A percentile compares a stretch with the other conserved stretches of the same genome.
These are phyloP conservation scores for Noccaea bulbosa DNA, from an alignment of 345 rosid species.

Conservation along the genomic window DNA sequence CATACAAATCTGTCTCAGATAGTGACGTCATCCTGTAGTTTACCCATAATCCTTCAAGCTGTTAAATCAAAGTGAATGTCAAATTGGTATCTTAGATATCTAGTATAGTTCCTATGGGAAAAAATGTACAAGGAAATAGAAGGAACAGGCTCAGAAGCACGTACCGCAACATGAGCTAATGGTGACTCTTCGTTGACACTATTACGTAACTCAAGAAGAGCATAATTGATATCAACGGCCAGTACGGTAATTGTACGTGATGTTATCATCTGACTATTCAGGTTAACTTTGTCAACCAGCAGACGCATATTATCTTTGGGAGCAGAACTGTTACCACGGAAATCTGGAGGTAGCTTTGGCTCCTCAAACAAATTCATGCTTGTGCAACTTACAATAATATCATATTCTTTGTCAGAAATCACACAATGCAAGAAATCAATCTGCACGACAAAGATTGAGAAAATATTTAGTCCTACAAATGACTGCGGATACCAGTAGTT, in stretches of 20 bases:
- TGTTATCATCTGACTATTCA: slow-evolving; percentile 82
- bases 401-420: slow-evolving; percentile 90
- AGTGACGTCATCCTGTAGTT: slow-evolving; percentile 86
- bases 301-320: slow-evolving; percentile 76
- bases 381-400: slow-evolving; percentile 71
- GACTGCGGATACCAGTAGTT: slow-evolving; percentile 29
- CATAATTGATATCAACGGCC: slow-evolving; percentile 86
- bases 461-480: slow-evolving; percentile 11
- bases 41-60: slow-evolving; percentile 98
- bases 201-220: slow-evolving; percentile 87
- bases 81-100: slow-evolving; percentile 28
- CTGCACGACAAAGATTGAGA: slow-evolving; percentile 53
- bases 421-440: slow-evolving; percentile 83
- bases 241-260: slow-evolving; percentile 82
- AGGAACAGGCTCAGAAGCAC: slow-evolving; percentile 41
- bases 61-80: slow-evolving; percentile 39
- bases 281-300: slow-evolving; percentile 90
- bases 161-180: slow-evolving; percentile 86
- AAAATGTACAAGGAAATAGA: slow-evolving; percentile 24
- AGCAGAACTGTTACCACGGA: slow-evolving; percentile 77
- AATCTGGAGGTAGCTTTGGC: slow-evolving; percentile 89
- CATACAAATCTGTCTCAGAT: slow-evolving; percentile 91
- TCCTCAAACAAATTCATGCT: slow-evolving; percentile 75
- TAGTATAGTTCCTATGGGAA: slow-evolving; percentile 9
- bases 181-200: slow-evolving; percentile 82